Conservation (phyloP, 129 eudicot species). For the Centella asiatica region DNA sequence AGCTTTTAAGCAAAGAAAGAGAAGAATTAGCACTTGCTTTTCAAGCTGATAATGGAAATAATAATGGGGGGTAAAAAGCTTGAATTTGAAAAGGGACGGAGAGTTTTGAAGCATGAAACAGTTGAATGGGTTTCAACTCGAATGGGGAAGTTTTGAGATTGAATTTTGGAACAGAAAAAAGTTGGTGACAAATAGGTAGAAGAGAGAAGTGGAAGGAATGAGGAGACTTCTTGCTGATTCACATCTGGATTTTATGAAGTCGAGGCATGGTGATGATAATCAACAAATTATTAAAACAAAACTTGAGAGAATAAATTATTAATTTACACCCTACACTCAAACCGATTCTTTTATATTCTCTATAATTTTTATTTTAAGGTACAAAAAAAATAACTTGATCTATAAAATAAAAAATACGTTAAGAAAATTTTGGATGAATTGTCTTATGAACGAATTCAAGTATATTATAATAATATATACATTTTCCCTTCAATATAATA, state of each 20-base stretch:
- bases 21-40: neutral
- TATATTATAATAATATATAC: no score
- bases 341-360: no score
- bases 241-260: constrained; percentile 41
- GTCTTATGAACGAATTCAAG: no score
- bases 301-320: neutral
- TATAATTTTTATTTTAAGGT: no score
- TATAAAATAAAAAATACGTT: no score
- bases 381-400: no score
- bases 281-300: neutral
- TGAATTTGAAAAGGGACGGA: neutral
- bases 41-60: neutral
- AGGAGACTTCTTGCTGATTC: constrained; percentile 39
- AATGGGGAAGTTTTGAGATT: constrained; percentile 14
- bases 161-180: constrained; percentile 2
- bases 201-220: constrained; percentile 23
- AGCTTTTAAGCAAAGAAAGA: no score
- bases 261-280: constrained; percentile 37
- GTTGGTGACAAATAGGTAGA: constrained; percentile 8
- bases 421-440: no score
- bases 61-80: neutral
- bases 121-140: constrained; percentile 29
- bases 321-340: no score
- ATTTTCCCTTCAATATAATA: no score
- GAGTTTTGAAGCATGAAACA: constrained; percentile 2